Percentiles rank a stretch among this genome's conserved stretches.
These are phyloP conservation scores for Saccharomycopsis amapae DNA, from an alignment of 805 yeast genomes.

Conservation along the genomic window DNA sequence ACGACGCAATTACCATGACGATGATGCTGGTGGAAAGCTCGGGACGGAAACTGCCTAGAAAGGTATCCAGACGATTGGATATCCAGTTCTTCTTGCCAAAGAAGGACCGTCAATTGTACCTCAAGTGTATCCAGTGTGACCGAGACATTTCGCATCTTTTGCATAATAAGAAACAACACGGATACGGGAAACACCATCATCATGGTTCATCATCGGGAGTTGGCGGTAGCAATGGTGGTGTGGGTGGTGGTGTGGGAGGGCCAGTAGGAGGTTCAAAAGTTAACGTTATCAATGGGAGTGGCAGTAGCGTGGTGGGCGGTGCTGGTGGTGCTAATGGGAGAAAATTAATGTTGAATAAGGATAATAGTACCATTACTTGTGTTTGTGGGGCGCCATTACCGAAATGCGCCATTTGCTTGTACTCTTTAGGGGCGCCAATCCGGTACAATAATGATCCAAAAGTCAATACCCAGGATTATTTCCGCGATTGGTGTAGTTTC, in stretches of 20 bases:
- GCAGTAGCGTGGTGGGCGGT: neutral
- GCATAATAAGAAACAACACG: slow-evolving; percentile 14
- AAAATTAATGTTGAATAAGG: no score
- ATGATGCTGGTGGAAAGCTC: no score
- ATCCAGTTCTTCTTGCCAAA: slow-evolving; percentile 10
- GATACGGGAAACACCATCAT: no score
- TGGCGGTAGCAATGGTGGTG: neutral
- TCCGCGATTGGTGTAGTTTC: slow-evolving; percentile 84
- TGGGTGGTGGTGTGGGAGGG: neutral
- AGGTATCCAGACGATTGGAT: no score
- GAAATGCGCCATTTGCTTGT: slow-evolving; percentile 80
- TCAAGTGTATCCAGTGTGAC: slow-evolving; percentile 80
- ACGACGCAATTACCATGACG: neutral
- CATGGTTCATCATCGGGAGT: neutral
- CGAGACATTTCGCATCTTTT: slow-evolving; percentile 41
- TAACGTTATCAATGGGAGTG: neutral
- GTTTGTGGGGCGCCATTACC: slow-evolving; percentile 80
- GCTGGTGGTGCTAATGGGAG: slow-evolving; percentile 1
- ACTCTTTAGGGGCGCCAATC: slow-evolving; percentile 62
- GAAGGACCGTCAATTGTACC: slow-evolving; percentile 61
- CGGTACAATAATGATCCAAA: slow-evolving; percentile 21
- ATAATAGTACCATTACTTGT: slow-evolving; percentile 19
- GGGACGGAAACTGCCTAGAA: no score
- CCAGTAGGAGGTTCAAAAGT: neutral
- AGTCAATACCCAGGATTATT: slow-evolving; percentile 33